Conservation (phyloP, 2,329 filamentous ascomycete species). For the Cordyceps militaris region DNA sequence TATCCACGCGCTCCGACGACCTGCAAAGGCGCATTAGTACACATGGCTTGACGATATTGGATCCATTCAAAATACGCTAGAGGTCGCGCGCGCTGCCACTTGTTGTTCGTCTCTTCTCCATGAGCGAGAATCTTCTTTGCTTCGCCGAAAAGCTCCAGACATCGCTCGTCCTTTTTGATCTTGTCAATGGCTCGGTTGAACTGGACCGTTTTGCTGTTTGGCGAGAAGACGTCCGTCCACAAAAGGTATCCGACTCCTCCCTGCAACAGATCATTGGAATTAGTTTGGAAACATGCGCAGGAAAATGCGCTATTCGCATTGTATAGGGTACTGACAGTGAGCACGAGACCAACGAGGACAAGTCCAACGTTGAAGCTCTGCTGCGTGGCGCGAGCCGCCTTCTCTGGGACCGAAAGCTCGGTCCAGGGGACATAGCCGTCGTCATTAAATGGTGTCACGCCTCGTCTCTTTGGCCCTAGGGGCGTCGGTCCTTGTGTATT, state of each 20-base stretch:
- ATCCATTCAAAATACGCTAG: slow-evolving; percentile 41
- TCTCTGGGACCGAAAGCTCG: slow-evolving; percentile 68
- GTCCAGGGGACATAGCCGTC: slow-evolving; percentile 77
- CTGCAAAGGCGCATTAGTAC: slow-evolving; percentile 34
- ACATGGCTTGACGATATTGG: background rate
- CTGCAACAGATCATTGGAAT: slow-evolving; percentile 32
- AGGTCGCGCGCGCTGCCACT: slow-evolving; percentile 65
- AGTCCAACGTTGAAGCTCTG: slow-evolving; percentile 84
- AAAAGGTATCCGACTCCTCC: slow-evolving; percentile 71
- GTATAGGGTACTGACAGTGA: slow-evolving; percentile 56
- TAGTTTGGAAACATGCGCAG: background rate
- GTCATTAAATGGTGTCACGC: slow-evolving; percentile 79
- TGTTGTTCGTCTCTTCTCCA: slow-evolving; percentile 73
- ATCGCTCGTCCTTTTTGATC: slow-evolving; percentile 65
- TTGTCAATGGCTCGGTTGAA: slow-evolving; percentile 82
- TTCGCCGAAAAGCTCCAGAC: slow-evolving; percentile 67
- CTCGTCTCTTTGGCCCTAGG: slow-evolving; percentile 49
- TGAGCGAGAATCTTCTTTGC: slow-evolving; percentile 69
- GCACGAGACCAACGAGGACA: slow-evolving; percentile 63
- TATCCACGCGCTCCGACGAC: slow-evolving; percentile 62
- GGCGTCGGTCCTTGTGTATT: slow-evolving; percentile 34
- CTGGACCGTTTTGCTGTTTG: slow-evolving; percentile 76
- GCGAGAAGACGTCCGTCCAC: slow-evolving; percentile 75
- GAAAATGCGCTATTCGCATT: background rate
- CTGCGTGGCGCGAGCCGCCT: slow-evolving; percentile 77